These are phyloP conservation scores for Coelastrella sp. DNA, from an alignment of 139 green algal species.

Conservation along the genomic window DNA sequence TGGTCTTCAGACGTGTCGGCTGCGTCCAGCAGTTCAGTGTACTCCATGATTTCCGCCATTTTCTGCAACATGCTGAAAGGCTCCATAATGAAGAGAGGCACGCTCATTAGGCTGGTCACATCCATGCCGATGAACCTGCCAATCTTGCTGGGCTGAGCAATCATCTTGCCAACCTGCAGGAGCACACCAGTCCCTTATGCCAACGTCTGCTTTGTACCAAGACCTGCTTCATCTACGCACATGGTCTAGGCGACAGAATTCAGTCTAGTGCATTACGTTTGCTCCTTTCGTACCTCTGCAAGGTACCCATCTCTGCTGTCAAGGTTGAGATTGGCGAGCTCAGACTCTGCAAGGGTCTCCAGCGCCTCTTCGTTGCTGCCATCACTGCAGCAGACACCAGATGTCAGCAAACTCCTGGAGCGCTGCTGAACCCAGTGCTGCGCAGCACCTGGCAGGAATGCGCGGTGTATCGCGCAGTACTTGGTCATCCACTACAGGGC, in stretches of 20 bases:
- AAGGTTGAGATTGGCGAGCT: conserved; percentile 26
- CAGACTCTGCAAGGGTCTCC: conserved; percentile 17
- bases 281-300: neutral
- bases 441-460: neutral
- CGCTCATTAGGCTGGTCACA: conserved; percentile 92
- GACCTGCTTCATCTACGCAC: neutral
- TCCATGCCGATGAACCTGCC: conserved; percentile 91
- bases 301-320: conserved; percentile 36
- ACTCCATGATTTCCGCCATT: conserved; percentile 99
- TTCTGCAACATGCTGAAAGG: conserved; percentile 98
- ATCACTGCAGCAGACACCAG: conserved; percentile 2
- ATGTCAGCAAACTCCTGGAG: neutral
- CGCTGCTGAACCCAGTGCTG: neutral
- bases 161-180: conserved; percentile 64
- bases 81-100: conserved; percentile 99
- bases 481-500: neutral
- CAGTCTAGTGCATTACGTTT: no score
- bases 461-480: neutral
- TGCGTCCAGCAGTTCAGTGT: conserved; percentile 91
- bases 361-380: conserved; percentile 26
- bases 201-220: neutral
- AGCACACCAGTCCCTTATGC: neutral
- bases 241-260: neutral
- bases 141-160: conserved; percentile 66
- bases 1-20: conserved; percentile 85